A percentile compares a stretch with the other conserved stretches of the same genome.
These are phyloP conservation scores for Gilbertella persicaria DNA, from an alignment of 371 early-diverging fungal genomes.

Conservation along the genomic window DNA sequence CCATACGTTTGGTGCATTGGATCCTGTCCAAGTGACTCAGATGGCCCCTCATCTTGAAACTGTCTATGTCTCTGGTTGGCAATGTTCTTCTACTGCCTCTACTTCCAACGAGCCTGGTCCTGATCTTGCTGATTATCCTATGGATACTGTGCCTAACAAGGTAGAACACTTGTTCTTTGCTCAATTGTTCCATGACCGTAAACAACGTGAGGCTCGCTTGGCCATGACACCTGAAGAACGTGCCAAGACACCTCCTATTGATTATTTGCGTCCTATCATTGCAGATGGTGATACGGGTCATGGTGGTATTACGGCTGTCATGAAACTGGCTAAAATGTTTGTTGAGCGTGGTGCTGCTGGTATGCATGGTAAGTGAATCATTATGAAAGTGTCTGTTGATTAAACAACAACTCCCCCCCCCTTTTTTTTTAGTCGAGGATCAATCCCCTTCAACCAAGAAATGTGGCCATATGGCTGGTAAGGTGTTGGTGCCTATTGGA, in stretches of 20 bases:
- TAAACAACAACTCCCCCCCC: too few species aligned
- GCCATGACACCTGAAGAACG: conserved; percentile 70
- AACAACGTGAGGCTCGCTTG: conserved; percentile 90
- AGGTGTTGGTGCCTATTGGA: conserved; percentile 94
- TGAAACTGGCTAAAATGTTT: conserved; percentile 94
- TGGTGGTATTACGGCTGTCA: conserved; percentile 90
- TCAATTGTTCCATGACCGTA: conserved; percentile 96
- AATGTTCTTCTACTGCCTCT: conserved; percentile 96
- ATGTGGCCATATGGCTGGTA: conserved; percentile 99
- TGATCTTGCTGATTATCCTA: conserved; percentile 97
- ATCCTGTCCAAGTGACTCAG: conserved; percentile 93
- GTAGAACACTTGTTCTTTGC: conserved; percentile 98
- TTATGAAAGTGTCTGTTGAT: background rate
- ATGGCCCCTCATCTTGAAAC: conserved; percentile 98
- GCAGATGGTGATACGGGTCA: conserved; percentile 98
- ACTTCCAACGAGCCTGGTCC: conserved; percentile 97
- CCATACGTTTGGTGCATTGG: conserved; percentile 93
- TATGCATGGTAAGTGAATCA: conserved; percentile 62
- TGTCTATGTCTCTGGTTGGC: conserved; percentile 98
- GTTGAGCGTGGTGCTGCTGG: conserved; percentile 93
- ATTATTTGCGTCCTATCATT: conserved; percentile 94
- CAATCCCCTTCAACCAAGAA: conserved; percentile 96
- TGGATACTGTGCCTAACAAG: conserved; percentile 98
- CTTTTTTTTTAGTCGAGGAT: conserved; percentile 79
- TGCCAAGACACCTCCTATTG: conserved; percentile 72